Conservation (phyloP, 768 basidiomycete species). For the Mycena chlorophos region DNA sequence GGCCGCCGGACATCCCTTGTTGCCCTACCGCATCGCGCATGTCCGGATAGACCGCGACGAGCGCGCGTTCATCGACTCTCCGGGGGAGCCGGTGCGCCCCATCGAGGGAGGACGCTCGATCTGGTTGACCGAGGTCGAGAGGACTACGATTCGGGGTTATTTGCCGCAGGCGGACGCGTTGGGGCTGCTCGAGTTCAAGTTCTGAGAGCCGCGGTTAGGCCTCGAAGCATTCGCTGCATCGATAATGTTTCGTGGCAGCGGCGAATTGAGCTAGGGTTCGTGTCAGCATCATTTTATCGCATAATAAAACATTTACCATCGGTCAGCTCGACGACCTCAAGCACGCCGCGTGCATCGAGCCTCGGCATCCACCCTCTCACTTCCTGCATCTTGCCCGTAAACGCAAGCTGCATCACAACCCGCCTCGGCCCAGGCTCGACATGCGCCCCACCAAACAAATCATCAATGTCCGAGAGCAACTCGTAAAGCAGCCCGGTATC, state of each 20-base stretch:
- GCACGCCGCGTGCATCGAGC: background rate
- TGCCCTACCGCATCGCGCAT: background rate
- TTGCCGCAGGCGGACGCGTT: background rate
- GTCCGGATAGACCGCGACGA: background rate
- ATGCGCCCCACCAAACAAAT: background rate
- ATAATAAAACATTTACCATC: background rate
- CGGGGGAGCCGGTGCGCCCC: background rate
- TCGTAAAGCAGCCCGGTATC: background rate
- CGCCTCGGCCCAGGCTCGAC: background rate
- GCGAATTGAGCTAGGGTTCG: background rate
- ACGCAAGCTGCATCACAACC: background rate
- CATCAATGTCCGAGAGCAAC: background rate
- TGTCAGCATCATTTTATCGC: background rate
- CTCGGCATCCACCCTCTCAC: background rate
- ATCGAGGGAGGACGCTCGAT: background rate
- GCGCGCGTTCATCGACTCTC: background rate
- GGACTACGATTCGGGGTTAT: background rate
- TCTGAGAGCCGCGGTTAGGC: background rate
- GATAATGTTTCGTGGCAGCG: background rate
- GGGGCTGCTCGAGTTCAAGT: background rate
- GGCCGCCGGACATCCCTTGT: background rate
- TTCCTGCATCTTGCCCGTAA: background rate
- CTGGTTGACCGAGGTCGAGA: background rate
- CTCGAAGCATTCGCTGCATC: background rate
- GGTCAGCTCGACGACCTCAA: background rate